phyloP scores from a whole-genome alignment of 192 early-diverging fungal genomes.

The Piromyces sp. region DNA sequence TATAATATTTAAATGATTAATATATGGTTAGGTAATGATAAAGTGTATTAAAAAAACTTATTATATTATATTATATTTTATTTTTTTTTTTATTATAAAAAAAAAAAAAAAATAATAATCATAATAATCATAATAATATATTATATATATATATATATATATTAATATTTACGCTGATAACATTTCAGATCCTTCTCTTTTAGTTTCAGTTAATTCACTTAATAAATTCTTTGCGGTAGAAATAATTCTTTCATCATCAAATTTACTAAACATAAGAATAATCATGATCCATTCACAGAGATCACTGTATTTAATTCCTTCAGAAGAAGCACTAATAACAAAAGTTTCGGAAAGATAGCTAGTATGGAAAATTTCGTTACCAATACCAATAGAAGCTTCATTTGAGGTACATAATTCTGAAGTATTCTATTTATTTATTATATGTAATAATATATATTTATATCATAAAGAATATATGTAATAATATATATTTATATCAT shows the following conservation, averaged over 20 bases:
- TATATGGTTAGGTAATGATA: no score
- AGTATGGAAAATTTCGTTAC: conserved; percentile 19
- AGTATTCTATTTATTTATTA: conserved; percentile 2
- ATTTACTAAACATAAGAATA: conserved; percentile 42
- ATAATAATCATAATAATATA: neutral
- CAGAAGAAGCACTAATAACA: conserved; percentile 4
- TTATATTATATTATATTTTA: no score
- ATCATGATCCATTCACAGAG: conserved; percentile 9
- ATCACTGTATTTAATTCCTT: conserved; percentile 24
- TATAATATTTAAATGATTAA: no score
- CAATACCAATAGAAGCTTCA: conserved; percentile 21
- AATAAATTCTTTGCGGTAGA: conserved; percentile 50
- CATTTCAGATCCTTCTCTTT: conserved; percentile 44
- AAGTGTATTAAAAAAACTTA: no score
- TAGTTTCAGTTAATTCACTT: conserved; percentile 39
- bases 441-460: no score
- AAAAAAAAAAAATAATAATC: no score
- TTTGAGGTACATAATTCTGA: conserved; percentile 24
- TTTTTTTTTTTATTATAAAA: no score
- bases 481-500: no score
- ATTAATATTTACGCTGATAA: conserved; percentile 17
- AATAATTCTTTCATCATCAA: conserved; percentile 50
- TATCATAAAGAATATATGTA: no score
- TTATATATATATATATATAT: neutral
- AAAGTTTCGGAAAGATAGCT: conserved; percentile 13